These are phyloP conservation scores for Colletotrichum orchidophilum DNA, from an alignment of 2,329 filamentous ascomycete species.

Conservation along the genomic window DNA sequence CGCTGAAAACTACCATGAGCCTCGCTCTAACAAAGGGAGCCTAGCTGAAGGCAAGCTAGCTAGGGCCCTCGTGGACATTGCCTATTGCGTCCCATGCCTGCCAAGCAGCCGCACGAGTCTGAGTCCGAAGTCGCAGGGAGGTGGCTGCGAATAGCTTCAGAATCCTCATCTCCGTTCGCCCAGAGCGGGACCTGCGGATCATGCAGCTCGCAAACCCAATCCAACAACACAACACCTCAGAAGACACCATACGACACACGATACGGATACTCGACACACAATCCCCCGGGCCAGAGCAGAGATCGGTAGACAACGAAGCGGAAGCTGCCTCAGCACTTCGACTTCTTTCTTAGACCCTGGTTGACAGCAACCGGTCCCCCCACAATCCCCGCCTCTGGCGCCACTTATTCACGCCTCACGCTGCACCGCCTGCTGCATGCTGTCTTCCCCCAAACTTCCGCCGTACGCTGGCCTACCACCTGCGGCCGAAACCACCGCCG, in stretches of 20 bases:
- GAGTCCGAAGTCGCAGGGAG: slow-evolving; percentile 17
- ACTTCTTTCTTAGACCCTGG: not conserved
- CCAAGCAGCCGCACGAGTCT: slow-evolving; percentile 1
- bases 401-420: not conserved
- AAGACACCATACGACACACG: not conserved
- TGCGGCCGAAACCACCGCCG: not conserved
- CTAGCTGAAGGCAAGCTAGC: not conserved
- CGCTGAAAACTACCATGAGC: not conserved
- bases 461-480: not conserved
- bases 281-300: not conserved
- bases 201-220: slow-evolving; percentile 26
- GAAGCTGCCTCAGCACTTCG: not conserved
- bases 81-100: not conserved
- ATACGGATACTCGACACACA: not conserved
- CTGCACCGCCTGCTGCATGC: slow-evolving; percentile 8
- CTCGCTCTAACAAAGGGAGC: not conserved
- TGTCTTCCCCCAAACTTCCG: not conserved
- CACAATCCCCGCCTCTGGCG: slow-evolving; percentile 5
- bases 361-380: slow-evolving; percentile 2
- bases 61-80: not conserved
- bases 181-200: slow-evolving; percentile 32
- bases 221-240: not conserved
- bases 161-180: slow-evolving; percentile 25
- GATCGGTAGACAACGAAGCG: not conserved
- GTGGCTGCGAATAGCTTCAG: slow-evolving; percentile 32